Percentiles rank a stretch among this genome's conserved stretches.
Evolutionary conservation across 148 eudicot species (phyloP).

Genomic region (Pouteria glomerata): DNA sequence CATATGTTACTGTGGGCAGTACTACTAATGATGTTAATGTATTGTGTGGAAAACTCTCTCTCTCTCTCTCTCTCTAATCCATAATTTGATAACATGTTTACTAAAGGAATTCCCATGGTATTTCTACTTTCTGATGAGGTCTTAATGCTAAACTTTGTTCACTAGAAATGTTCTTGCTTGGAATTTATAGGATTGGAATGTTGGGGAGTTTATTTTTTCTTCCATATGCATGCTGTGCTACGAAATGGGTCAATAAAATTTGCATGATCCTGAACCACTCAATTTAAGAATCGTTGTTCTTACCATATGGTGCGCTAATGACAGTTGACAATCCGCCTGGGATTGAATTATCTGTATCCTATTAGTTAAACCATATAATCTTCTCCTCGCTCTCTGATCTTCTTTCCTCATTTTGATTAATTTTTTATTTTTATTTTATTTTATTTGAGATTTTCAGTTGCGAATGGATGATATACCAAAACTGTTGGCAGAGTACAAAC

Average conservation of each 20-base stretch:
- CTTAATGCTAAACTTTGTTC: not conserved
- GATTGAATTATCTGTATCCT: not conserved
- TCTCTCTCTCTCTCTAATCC: not conserved
- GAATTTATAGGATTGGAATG: not conserved
- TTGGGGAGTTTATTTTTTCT: no score
- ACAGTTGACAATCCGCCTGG: not conserved
- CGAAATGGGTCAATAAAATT: not conserved
- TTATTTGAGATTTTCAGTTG: no score
- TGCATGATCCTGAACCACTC: not conserved
- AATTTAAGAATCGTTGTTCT: not conserved
- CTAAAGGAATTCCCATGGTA: not conserved
- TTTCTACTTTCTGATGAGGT: not conserved
- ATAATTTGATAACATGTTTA: no score
- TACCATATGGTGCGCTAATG: not conserved
- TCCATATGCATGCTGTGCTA: not conserved
- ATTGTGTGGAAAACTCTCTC: not conserved
- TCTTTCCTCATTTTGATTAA: not conserved
- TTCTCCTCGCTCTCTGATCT: not conserved
- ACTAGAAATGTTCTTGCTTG: not conserved
- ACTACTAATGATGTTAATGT: not conserved
- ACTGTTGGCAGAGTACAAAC: constrained; percentile 46
- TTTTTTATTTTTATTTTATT: not conserved
- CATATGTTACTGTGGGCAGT: not conserved
- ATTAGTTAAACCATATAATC: not conserved
- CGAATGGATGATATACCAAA: constrained; percentile 59